phyloP scores from a whole-genome alignment of 2,329 filamentous ascomycete species.

The Cercospora sp. region DNA sequence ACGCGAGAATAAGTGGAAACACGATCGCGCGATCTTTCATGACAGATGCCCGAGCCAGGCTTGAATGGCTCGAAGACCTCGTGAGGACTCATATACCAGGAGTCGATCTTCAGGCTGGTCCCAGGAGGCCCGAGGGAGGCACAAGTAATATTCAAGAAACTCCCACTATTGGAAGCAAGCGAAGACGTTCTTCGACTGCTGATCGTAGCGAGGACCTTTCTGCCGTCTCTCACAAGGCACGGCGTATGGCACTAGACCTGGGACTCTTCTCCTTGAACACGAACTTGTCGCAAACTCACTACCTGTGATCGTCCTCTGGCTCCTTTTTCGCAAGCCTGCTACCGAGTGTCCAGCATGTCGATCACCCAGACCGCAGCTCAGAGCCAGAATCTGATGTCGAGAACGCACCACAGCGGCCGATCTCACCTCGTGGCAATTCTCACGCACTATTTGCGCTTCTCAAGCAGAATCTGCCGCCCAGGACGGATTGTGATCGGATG shows the following conservation, averaged over 20 bases:
- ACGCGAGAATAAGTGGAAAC: background rate
- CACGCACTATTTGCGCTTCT: background rate
- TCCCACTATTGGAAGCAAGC: background rate
- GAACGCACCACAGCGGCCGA: background rate
- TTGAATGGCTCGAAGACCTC: constrained; percentile 6
- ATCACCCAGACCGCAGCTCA: background rate
- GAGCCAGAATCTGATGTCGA: constrained; percentile 4
- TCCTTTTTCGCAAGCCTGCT: constrained; percentile 5
- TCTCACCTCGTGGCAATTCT: background rate
- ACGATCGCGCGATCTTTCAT: constrained; percentile 1
- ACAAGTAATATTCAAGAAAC: background rate
- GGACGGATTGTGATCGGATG: constrained; percentile 4
- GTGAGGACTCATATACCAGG: constrained; percentile 3
- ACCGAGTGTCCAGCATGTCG: background rate
- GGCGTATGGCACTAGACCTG: constrained; percentile 7
- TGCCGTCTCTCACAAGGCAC: background rate
- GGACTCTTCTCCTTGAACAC: constrained; percentile 10
- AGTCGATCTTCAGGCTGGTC: background rate
- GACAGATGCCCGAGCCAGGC: constrained; percentile 4
- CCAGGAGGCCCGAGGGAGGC: background rate
- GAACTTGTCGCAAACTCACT: constrained; percentile 1
- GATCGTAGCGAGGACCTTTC: background rate
- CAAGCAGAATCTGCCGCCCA: background rate
- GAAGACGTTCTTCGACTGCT: background rate
- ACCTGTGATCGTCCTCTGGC: constrained; percentile 9